Base-by-base conservation (phyloP, 2,329 filamentous ascomycete genomes). In the Ophiocordyceps sinensis region DNA sequence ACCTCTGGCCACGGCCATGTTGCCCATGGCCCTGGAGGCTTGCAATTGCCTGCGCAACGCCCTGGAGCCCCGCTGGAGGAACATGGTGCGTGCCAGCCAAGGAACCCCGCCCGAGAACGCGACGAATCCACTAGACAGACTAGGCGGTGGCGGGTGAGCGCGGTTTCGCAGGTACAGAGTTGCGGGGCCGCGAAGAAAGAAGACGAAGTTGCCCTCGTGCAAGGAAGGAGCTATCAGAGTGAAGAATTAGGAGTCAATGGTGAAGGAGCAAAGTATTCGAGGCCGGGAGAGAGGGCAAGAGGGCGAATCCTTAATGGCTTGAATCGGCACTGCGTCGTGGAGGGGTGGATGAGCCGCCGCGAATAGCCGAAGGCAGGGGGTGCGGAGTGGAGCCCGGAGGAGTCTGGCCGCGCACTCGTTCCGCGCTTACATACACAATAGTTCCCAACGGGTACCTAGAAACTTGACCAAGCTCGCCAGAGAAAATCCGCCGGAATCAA, bases 21-120 rank as follows among this genome's bases (percentile, higher is more conserved):
- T 61, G 48, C 56, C 51, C 44, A 35, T 35, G 49, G 60, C 57
- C 44, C 55, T 65, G 51, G 62, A 67, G 39, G 65, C 54, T 45
- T 60, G 66, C 65, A 67, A 70, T 67, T 73, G 71, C 47, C 62
- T 64, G 46, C 65, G 64, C 46, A 75, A 53, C 43, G 62, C 61
- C 50, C 69, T 66, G 36, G 71, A 68, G 53, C 67, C 63, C 47
- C 68, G 61, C 49, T 66, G 70, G 43, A 74, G 62, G 60, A 76
- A 72, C 75, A 79, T 79, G 12, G 8, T 41, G 23, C 29, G 8
- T 41, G 23, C 29, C 28, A 3, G 32, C 32, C 32, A 19, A 35
- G 5, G 32, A 15, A 35, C 32, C 32, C n/a, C 32, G 32, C 32
- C 32, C 32, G 32, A 35, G 32, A 17, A 17, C 32, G 32, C 32